Evolutionary conservation across 768 basidiomycete genomes (phyloP), one percentile per base, ranked within the genome.

Genomic region (Leccinum pellstonianum): DNA sequence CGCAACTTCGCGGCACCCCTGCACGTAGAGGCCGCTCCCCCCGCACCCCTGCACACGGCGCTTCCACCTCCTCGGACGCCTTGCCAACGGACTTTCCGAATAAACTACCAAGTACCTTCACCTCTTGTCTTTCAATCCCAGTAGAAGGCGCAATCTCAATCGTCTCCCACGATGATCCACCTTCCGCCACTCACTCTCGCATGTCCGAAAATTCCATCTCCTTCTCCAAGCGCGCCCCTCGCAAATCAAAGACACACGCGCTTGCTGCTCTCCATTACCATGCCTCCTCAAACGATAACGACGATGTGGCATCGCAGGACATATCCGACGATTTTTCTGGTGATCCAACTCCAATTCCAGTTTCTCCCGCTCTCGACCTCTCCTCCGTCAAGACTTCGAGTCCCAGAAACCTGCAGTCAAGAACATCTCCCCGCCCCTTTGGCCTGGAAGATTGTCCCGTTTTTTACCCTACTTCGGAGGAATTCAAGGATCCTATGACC

Each of bases 401-500:
- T 62, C 83, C 81, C 35, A 77, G 80, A 57, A 78, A 76, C 60
- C 70, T 75, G 17, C 70, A 68, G 11, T 72, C 74, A 38, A 74
- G 77, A 41, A 71, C 72, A 54, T 74, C 72, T 19, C 74, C 76
- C n/a, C 83, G 96, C 46, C 86, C 90, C 11, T 98, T 98, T 75
- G 93, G 84, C 17, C 80, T 99, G 55, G 80, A 87, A 61, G 93
- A 98, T 69, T 96, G 93, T 66, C 97, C 93, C 5, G 86, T 85
- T 64, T 99, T 86, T 71, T 89, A 87, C 73, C 97, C 97, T 23
- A 90, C 88, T 1, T 70, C 77, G n/a, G 95, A 94, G 59, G 91
- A 99, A 75, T 99, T 95, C 75, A 86, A 84, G 70, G 93, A 98
- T 77, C 94, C 96, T 38, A 89, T 97, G 89, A 83, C 84, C 48